Evolutionary conservation across 2,329 filamentous ascomycete species (phyloP), one percentile per base, ranked within the genome.

Genomic region (Xylaria sp.): DNA sequence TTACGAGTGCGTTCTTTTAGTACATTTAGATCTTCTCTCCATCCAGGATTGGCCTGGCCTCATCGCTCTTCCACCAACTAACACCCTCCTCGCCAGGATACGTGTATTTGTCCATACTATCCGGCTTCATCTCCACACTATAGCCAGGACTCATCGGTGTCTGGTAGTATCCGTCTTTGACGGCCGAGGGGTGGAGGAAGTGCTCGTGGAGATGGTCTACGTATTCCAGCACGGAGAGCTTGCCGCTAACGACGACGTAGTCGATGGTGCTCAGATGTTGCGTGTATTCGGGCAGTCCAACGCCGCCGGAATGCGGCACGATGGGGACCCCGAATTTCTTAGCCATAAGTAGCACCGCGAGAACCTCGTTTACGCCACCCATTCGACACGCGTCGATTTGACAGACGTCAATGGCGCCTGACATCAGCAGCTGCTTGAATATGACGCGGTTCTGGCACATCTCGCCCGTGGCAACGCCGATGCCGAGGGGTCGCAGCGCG

Each of bases 361-460:
- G 85, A 29, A 95, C 93, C 81, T 97, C 94, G 81, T 97, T 97
- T 51, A 97, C 92, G 69, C 94, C 93, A 47, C 94, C 94, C 73
- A 97, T 86, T 29, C 94, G 90, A 83, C 93, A 97, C 2, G 94
- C 94, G 74, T 97, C 94, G 73, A 96, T 92, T 80, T 97, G 94
- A 78, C 93, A 93, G 22, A 97, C 89, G 75, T 96, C 93, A 73
- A 97, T 92, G 67, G 93, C 92, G 57, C 91, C 91, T 2, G 88
- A 84, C 77, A 90, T 87, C 58, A 97, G 86, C 67, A 97, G 87
- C 81, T 97, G 94, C 86, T 97, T 97, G 87, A 97, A 97, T 75
- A 97, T 88, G 71, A 97, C 92, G 44, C 94, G 89, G 84, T 97
- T 97, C 83, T 97, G 94, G 82, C 93, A 96, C 93, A 97, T 96